Conservation (phyloP, 78 protist species). For the Monocercomonoides exilis region DNA sequence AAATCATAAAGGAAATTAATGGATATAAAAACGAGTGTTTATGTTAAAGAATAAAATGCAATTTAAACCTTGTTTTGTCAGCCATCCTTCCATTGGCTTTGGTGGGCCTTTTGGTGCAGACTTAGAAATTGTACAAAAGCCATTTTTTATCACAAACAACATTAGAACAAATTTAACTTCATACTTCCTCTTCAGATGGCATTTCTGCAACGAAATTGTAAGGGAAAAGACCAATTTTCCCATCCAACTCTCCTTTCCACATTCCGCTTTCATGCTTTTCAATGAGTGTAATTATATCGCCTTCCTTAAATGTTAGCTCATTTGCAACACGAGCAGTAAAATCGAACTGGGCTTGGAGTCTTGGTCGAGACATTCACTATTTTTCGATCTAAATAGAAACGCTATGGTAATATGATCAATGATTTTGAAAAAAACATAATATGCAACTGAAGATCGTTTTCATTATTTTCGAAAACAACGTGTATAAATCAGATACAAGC, state of each 20-base stretch:
- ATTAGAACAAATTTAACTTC: not conserved
- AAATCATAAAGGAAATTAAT: not conserved
- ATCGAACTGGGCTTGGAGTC: slow-evolving; percentile 20
- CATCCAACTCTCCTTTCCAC: slow-evolving; percentile 10
- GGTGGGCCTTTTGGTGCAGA: not conserved
- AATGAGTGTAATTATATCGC: slow-evolving; percentile 11
- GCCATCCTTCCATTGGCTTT: slow-evolving; percentile 10
- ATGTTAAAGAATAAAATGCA: too few relatives aligned
- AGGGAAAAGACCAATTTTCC: not conserved
- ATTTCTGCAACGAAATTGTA: slow-evolving; percentile 6
- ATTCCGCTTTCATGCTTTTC: slow-evolving; percentile 24
- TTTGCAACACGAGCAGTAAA: slow-evolving; percentile 27
- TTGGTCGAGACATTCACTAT: not conserved
- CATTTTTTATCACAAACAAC: not conserved
- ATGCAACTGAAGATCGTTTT: too few relatives aligned
- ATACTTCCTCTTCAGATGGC: not conserved
- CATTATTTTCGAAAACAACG: too few relatives aligned
- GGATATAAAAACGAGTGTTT: not conserved
- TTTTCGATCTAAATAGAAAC: too few relatives aligned
- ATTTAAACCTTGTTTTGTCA: slow-evolving; percentile 34
- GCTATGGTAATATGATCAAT: too few relatives aligned
- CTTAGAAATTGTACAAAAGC: not conserved
- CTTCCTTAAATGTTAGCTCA: slow-evolving; percentile 29
- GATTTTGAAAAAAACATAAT: too few relatives aligned
- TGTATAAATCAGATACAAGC: too few relatives aligned